Conservation (phyloP, 495 filamentous ascomycete genomes). For the Schizothecium vesticola region DNA sequence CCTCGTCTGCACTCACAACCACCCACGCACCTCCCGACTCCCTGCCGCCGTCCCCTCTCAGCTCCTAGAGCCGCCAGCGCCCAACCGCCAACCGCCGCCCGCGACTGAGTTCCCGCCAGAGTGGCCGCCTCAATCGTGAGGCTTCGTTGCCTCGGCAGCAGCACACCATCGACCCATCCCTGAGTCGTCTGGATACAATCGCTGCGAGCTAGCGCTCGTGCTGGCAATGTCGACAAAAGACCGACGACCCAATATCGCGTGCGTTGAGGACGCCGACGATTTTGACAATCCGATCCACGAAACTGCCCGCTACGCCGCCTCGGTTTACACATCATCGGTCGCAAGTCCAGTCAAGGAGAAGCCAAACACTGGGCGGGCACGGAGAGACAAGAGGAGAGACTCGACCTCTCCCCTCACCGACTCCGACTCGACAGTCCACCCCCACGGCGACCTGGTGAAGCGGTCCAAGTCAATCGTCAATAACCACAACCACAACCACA, state of each 20-base stretch:
- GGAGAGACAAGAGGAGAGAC: slow-evolving; percentile 34
- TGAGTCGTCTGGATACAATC: slow-evolving; percentile 11
- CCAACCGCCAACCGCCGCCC: slow-evolving; percentile 6
- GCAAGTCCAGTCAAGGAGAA: slow-evolving; percentile 40
- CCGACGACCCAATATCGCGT: slow-evolving; percentile 31
- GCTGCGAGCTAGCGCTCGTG: slow-evolving; percentile 20
- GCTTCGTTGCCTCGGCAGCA: slow-evolving; percentile 27
- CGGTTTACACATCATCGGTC: slow-evolving; percentile 23
- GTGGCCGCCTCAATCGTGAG: slow-evolving; percentile 26
- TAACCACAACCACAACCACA: slow-evolving; percentile 11
- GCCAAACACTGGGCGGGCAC: slow-evolving; percentile 40
- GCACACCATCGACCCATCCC: slow-evolving; percentile 1
- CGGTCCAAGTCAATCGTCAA: slow-evolving; percentile 27
- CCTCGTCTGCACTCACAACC: neutral
- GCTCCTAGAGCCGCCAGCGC: neutral
- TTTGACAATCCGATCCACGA: slow-evolving; percentile 36
- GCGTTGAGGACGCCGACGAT: slow-evolving; percentile 47
- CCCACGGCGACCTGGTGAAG: slow-evolving; percentile 22
- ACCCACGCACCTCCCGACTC: neutral
- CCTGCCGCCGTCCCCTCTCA: neutral
- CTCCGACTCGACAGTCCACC: slow-evolving; percentile 40
- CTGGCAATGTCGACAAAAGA: slow-evolving; percentile 27
- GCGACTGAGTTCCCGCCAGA: slow-evolving; percentile 9
- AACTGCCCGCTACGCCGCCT: slow-evolving; percentile 33
- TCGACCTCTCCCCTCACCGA: slow-evolving; percentile 37